Percentiles rank a stretch among this genome's conserved stretches.
These are phyloP conservation scores for Cymodocea nodosa DNA, from an alignment of 116 monocot species.

Conservation along the genomic window DNA sequence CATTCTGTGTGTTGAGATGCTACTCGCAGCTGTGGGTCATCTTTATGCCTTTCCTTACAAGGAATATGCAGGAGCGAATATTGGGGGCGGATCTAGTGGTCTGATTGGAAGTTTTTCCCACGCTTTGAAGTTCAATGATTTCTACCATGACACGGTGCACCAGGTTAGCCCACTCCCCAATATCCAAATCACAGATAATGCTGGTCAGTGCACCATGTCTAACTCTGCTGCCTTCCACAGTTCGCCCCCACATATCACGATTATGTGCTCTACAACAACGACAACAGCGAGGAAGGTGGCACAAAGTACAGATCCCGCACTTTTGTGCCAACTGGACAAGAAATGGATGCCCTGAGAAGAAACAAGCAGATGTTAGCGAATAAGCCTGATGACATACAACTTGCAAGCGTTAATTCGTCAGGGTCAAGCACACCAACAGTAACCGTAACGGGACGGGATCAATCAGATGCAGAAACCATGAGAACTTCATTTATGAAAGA, in stretches of 20 bases:
- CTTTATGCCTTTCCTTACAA: slow-evolving; percentile 91
- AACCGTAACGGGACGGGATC: slow-evolving; percentile 8
- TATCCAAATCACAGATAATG: neutral
- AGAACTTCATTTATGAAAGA: slow-evolving; percentile 28
- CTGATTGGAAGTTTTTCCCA: slow-evolving; percentile 70
- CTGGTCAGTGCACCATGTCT: neutral
- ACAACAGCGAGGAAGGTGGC: slow-evolving; percentile 46
- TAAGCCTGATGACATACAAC: slow-evolving; percentile 46
- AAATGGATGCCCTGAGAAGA: slow-evolving; percentile 85
- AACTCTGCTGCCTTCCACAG: slow-evolving; percentile 16
- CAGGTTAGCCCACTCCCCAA: slow-evolving; percentile 29
- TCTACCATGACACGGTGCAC: slow-evolving; percentile 96
- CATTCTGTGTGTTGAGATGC: slow-evolving; percentile 86
- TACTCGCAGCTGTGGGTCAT: slow-evolving; percentile 86
- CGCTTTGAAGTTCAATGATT: slow-evolving; percentile 92
- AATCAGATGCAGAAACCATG: slow-evolving; percentile 1
- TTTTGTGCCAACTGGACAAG: slow-evolving; percentile 77
- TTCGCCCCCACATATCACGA: slow-evolving; percentile 99
- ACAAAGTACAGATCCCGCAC: slow-evolving; percentile 81
- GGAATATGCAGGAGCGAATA: slow-evolving; percentile 96
- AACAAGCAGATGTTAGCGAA: slow-evolving; percentile 34
- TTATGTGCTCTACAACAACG: slow-evolving; percentile 85
- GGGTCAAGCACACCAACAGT: slow-evolving; percentile 41
- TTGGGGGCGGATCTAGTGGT: slow-evolving; percentile 52
- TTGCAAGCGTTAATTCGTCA: slow-evolving; percentile 46